Base-by-base conservation (phyloP, 495 filamentous ascomycete genomes). In the Oleoguttula mirabilis region DNA sequence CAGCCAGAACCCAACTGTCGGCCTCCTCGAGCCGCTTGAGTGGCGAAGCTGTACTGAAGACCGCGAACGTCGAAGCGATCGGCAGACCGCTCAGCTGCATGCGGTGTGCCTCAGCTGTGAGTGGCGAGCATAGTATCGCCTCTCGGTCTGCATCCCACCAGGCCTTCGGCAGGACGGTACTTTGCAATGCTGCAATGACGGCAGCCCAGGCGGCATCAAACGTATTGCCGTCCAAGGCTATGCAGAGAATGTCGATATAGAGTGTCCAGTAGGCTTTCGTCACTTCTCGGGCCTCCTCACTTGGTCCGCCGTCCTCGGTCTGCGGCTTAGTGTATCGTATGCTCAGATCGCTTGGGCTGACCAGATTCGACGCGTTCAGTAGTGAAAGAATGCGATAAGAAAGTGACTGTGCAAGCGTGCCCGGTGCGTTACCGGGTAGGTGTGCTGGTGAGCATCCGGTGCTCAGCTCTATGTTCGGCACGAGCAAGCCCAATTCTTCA, bases 251-350 rank as follows among this genome's bases (percentile, higher is more conserved):
- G 60, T 94, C 86, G 46, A 98, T 86, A 54, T 94, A 94, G 2
- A 98, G 75, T 8, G 80, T 77, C 88, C 88, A 98, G 58, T 85
- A 96, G 4, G 77, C 88, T 58, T 84, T 88, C 23, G 85, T 85
- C 42, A 51, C 52, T 5, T 20, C 16, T 25, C 23, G 58, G 47
- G 39, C 52, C 30, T 31, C 55, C 39, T 62, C 67, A 46, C 66
- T 60, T 36, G 61, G 56, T 6, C 56, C 58, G 3, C 63, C 60
- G 21, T 66, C 65, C 5, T 65, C 59, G 44, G 23, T 55, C 43
- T 23, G 8, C 3, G 73, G 68, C 36, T 65, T 68, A 19, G 68
- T 63, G 45, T 84, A 72, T 72, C 74, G 78, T 43, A 94, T 80
- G 45, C 73, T 62, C 57, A 94, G 57, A 51, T 80, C 77, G 11